Evolutionary conservation across 768 basidiomycete genomes (phyloP).

Genomic region (Kwoniella heveanensis): DNA sequence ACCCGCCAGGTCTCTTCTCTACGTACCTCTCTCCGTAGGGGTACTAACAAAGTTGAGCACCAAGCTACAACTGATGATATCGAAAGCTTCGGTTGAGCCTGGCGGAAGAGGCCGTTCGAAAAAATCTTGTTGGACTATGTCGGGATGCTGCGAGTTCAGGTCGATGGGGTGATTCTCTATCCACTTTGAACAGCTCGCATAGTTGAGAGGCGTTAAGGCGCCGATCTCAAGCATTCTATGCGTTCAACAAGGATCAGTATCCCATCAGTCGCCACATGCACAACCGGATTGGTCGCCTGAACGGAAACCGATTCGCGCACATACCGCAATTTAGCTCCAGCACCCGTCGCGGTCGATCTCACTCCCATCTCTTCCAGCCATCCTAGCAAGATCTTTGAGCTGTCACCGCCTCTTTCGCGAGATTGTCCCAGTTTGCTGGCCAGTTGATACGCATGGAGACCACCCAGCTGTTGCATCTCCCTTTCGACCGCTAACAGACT

Average conservation of each 20-base stretch:
- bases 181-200: constrained; percentile 68
- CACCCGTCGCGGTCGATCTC: not conserved
- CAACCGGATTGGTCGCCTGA: no score
- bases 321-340: not conserved
- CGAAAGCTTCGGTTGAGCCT: constrained; percentile 66
- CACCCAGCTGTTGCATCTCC: constrained; percentile 72
- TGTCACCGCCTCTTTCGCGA: constrained; percentile 80
- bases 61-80: constrained; percentile 78
- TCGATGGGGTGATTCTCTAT: constrained; percentile 77
- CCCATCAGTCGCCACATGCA: no score
- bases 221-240: constrained; percentile 82
- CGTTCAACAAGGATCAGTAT: constrained; percentile 4
- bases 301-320: no score
- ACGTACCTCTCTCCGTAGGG: constrained; percentile 71
- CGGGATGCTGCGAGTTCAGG: constrained; percentile 76
- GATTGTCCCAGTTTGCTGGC: constrained; percentile 83
- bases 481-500: constrained; percentile 60
- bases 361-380: constrained; percentile 66
- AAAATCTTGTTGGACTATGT: constrained; percentile 84
- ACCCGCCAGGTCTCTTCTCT: no score
- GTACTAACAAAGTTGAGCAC: constrained; percentile 87
- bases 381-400: constrained; percentile 72
- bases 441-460: constrained; percentile 75
- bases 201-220: constrained; percentile 82
- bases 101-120: constrained; percentile 63